Evolutionary conservation across 495 filamentous ascomycete genomes (phyloP).

Genomic region (Apodospora peruviana): DNA sequence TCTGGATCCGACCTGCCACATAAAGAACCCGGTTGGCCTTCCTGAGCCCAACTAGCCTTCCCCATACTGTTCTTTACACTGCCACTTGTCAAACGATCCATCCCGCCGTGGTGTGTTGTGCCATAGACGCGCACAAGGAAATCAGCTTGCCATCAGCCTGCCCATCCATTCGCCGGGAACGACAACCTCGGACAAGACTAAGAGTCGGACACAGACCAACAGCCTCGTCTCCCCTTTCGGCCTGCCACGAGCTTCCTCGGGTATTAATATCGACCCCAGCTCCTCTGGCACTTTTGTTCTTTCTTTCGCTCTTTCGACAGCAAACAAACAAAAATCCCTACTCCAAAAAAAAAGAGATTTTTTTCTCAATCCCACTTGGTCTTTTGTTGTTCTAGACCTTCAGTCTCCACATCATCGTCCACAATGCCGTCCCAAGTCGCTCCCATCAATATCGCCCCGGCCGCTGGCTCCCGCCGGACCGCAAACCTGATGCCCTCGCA

Average conservation of each 20-base stretch:
- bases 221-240: not conserved
- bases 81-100: not conserved
- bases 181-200: constrained; percentile 6
- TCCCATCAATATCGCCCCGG: constrained; percentile 39
- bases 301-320: not conserved
- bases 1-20: constrained; percentile 1
- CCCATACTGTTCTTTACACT: not conserved
- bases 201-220: constrained; percentile 3
- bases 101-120: constrained; percentile 1
- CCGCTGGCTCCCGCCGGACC: constrained; percentile 25
- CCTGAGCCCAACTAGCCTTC: not conserved
- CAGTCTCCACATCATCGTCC: too few species aligned
- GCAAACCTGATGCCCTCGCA: constrained; percentile 31
- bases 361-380: too few species aligned
- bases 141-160: not conserved
- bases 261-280: constrained; percentile 19
- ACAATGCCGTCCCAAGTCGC: constrained; percentile 43
- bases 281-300: not conserved
- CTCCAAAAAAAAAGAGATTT: not conserved
- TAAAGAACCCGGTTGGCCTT: constrained; percentile 2
- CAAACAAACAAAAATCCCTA: not conserved
- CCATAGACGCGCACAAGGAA: constrained; percentile 3
- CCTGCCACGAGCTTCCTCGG: constrained; percentile 4
- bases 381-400: too few species aligned
- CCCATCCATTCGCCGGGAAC: constrained; percentile 1